A percentile compares a stretch with the other conserved stretches of the same genome.
phyloP scores from a whole-genome alignment of 768 basidiomycete species.

The Rhizopogon sp. region DNA sequence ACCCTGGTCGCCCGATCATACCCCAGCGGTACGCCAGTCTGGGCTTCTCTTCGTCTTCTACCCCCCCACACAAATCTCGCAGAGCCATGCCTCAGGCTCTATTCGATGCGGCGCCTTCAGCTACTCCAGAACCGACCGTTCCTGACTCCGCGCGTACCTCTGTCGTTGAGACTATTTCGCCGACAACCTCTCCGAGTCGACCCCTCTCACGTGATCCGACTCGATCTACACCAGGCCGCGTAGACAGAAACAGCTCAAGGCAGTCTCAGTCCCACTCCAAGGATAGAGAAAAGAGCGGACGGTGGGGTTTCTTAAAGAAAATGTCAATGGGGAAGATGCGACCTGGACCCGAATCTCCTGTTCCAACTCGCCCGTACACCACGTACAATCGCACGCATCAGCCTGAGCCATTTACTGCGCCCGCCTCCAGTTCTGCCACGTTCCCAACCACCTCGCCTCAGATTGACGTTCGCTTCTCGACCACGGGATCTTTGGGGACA shows the following conservation, averaged over 20 bases:
- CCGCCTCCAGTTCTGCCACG: conserved; percentile 18
- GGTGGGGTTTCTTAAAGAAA: conserved; percentile 97
- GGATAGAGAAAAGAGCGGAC: conserved; percentile 60
- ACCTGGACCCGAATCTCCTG: conserved; percentile 42
- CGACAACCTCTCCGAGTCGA: conserved; percentile 24
- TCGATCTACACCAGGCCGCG: conserved; percentile 14
- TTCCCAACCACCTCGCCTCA: conserved; percentile 46
- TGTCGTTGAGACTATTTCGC: conserved; percentile 13
- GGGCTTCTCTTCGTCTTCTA: conserved; percentile 41
- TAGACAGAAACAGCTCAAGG: conserved; percentile 22
- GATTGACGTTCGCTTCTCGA: conserved; percentile 69
- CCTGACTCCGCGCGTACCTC: conserved; percentile 18
- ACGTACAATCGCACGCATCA: conserved; percentile 17
- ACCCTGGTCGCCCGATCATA: conserved; percentile 30
- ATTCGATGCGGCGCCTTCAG: conserved; percentile 48
- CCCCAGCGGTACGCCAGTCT: conserved; percentile 67
- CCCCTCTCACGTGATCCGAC: conserved; percentile 7
- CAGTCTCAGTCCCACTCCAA: conserved; percentile 12
- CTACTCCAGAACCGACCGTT: conserved; percentile 17
- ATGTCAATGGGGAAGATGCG: conserved; percentile 97
- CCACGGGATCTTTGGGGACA: conserved; percentile 56
- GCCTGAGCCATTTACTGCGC: conserved; percentile 12
- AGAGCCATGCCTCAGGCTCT: conserved; percentile 36
- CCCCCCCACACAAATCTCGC: conserved; percentile 33
- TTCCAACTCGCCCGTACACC: conserved; percentile 31